Evolutionary conservation across 305 asterid genomes (phyloP).

Genomic region (Andrographis paniculata): DNA sequence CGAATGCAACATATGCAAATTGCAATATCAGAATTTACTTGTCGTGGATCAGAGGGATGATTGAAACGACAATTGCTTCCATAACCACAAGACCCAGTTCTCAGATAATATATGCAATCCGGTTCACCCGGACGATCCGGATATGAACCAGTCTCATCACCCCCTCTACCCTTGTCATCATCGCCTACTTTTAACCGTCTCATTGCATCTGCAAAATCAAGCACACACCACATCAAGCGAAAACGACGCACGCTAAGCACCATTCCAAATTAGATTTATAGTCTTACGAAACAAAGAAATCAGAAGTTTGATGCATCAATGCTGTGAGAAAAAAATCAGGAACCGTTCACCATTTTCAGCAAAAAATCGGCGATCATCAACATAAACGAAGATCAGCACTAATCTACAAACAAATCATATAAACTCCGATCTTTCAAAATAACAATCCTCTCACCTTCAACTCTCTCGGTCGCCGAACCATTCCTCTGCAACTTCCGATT

Average conservation of each 20-base stretch:
- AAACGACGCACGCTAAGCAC: constrained; percentile 3
- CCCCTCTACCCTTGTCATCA: constrained; percentile 31
- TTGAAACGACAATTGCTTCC: constrained; percentile 50
- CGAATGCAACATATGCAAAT: not conserved
- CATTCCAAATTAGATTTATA: not conserved
- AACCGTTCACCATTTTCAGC: constrained; percentile 17
- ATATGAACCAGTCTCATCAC: constrained; percentile 30
- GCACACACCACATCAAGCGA: constrained; percentile 2
- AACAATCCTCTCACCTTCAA: constrained; percentile 25
- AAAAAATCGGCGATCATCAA: constrained; percentile 21
- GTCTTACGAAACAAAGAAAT: not conserved
- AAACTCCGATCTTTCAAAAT: not conserved
- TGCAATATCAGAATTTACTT: constrained; percentile 17
- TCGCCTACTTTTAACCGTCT: constrained; percentile 32
- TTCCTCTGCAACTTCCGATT: constrained; percentile 36
- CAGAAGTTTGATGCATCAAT: constrained; percentile 5
- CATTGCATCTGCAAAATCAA: constrained; percentile 31
- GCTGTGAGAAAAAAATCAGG: not conserved
- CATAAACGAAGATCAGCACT: constrained; percentile 11
- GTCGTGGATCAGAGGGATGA: constrained; percentile 39
- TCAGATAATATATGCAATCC: constrained; percentile 46
- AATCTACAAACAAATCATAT: constrained; percentile 1
- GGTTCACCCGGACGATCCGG: constrained; percentile 59
- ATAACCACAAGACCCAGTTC: constrained; percentile 60
- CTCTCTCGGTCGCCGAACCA: constrained; percentile 28